phyloP scores from a whole-genome alignment of 768 basidiomycete genomes.

The Tricholoma furcatifolium region DNA sequence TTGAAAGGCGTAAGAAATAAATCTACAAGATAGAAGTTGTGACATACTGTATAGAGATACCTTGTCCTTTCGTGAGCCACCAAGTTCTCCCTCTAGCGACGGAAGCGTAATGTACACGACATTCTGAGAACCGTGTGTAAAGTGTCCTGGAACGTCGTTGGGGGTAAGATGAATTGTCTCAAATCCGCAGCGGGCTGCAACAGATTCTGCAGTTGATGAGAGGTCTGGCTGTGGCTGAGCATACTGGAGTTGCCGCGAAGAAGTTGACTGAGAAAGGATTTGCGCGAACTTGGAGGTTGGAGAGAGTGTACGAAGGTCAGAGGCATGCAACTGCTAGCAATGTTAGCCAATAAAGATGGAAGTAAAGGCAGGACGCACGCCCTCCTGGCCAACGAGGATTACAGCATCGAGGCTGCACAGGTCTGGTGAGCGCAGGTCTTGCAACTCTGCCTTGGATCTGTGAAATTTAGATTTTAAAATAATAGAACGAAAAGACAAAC shows the following conservation, averaged over 20 bases:
- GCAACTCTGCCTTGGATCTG: too few species aligned
- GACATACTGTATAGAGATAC: constrained; percentile 57
- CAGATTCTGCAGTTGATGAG: constrained; percentile 35
- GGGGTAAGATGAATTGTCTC: constrained; percentile 41
- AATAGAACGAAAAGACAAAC: constrained; percentile 37
- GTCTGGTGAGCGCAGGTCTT: constrained; percentile 17
- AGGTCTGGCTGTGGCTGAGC: constrained; percentile 35
- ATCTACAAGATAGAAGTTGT: not conserved
- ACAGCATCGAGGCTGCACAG: constrained; percentile 67
- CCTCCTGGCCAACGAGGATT: constrained; percentile 68
- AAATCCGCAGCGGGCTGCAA: constrained; percentile 57
- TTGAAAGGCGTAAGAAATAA: constrained; percentile 2
- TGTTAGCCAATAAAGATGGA: not conserved
- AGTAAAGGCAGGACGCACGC: constrained; percentile 43
- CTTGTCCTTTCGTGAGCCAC: constrained; percentile 42
- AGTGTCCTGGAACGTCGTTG: constrained; percentile 27
- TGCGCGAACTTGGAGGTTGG: constrained; percentile 48
- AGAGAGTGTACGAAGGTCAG: constrained; percentile 66
- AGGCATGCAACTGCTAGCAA: constrained; percentile 61
- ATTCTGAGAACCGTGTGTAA: constrained; percentile 45
- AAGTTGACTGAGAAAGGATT: constrained; percentile 47
- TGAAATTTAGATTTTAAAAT: not conserved
- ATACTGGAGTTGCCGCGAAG: constrained; percentile 63
- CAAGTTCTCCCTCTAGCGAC: constrained; percentile 35
- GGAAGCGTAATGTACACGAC: constrained; percentile 61